Base-by-base conservation (phyloP, 2,329 filamentous ascomycete genomes). In the Aspergillus amoenus region DNA sequence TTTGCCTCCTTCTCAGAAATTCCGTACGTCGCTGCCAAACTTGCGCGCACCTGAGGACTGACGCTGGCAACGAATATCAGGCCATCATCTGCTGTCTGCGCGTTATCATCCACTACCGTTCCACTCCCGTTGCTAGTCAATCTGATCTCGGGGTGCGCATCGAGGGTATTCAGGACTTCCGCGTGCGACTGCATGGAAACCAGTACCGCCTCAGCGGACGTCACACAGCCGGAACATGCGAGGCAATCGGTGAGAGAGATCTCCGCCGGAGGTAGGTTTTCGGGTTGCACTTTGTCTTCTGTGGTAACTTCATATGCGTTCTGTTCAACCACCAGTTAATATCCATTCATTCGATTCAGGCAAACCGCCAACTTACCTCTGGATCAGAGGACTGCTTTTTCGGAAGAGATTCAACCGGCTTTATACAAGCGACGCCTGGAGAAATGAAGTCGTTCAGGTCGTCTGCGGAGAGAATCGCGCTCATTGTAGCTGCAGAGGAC, bases 381-480 rank as follows among this genome's bases (percentile, higher is more conserved):
- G 70, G 65, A 22, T 78, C 75, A 50, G 78, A 73, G 22, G 83
- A 75, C 34, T 83, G 77, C 63, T 83, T 81, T 49, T 82, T 76
- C 2, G 94, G 93, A 13, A 99, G 84, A 2, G 91, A 95, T 75
- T 99, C 94, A 72, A 99, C 84, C 27, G 94, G 94, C 71, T 99
- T 97, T 76, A 99, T 97, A 78, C 94, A 99, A 61, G 94, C 94
- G 70, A 99, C 93, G 61, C 93, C 93, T 13, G 94, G 94, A 56
- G 90, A 94, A 73, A 99, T 99, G 79, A 99, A 99, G 81, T 99
- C 94, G 81, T 99, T 99, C 60, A 99, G 82, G 74, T 97, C 93
- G 80, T 99, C 93, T 69, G 89, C 88, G 56, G 93, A 97, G 68
- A 99, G 88, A 69, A 99, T 99, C 61, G 94, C 94, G 73, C 92